Percentiles rank a stretch among this genome's conserved stretches.
phyloP scores from a whole-genome alignment of 2,329 filamentous ascomycete genomes.

The Biscogniauxia marginata region DNA sequence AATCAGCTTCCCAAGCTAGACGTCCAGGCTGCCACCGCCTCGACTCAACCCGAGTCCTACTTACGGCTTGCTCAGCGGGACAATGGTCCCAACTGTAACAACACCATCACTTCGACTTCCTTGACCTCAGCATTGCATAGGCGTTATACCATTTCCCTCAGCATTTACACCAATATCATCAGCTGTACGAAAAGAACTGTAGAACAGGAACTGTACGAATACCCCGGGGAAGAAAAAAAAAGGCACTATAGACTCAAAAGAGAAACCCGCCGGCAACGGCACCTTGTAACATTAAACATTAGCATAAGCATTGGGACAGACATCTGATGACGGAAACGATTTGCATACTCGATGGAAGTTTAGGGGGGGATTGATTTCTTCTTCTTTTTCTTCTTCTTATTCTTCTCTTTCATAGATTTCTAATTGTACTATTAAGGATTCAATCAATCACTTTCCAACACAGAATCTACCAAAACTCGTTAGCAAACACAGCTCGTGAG shows the following conservation, averaged over 20 bases:
- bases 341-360: conserved; percentile 2
- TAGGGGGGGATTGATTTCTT: not conserved
- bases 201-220: too few relatives aligned
- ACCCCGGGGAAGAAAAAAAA: not conserved
- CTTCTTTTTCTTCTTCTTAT: not conserved
- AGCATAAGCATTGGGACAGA: conserved; percentile 16
- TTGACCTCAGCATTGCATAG: not conserved
- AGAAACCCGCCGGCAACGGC: not conserved
- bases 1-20: not conserved
- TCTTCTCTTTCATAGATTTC: conserved; percentile 2
- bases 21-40: not conserved
- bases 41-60: not conserved
- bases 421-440: conserved; percentile 1
- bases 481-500: too few relatives aligned
- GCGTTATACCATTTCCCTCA: not conserved
- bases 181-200: not conserved
- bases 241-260: not conserved
- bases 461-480: conserved; percentile 46
- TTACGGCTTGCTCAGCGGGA: not conserved
- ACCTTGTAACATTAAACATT: not conserved
- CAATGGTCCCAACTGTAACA: not conserved
- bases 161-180: not conserved
- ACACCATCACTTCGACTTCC: not conserved
- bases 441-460: conserved; percentile 48
- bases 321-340: conserved; percentile 10